phyloP scores from a whole-genome alignment of 2,329 filamentous ascomycete genomes.

The Biscogniauxia marginata region DNA sequence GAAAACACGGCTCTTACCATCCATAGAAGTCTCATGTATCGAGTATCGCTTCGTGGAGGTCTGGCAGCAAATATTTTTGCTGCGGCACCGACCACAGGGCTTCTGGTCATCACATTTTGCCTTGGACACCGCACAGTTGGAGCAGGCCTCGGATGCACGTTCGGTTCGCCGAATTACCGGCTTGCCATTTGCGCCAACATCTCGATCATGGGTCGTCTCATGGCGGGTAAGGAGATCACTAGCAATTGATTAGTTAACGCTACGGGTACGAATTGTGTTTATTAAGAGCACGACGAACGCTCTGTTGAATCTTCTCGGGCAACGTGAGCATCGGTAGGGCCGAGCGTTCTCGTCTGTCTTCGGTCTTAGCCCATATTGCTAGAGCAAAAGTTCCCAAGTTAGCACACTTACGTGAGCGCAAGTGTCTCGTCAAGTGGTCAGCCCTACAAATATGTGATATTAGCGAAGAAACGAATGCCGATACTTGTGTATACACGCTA shows the following conservation, averaged over 20 bases:
- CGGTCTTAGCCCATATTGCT: slow-evolving; percentile 1
- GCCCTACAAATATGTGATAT: slow-evolving; percentile 11
- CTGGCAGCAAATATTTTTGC: slow-evolving; percentile 26
- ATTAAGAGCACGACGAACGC: slow-evolving; percentile 19
- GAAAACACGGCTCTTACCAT: neutral
- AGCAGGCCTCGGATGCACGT: slow-evolving; percentile 28
- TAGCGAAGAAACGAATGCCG: slow-evolving; percentile 22
- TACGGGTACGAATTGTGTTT: neutral
- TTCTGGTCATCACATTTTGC: slow-evolving; percentile 32
- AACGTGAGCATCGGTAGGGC: slow-evolving; percentile 30
- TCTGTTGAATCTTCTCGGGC: slow-evolving; percentile 30
- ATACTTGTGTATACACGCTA: slow-evolving; percentile 29
- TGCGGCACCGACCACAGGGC: slow-evolving; percentile 27
- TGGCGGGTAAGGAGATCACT: slow-evolving; percentile 31
- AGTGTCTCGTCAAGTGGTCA: slow-evolving; percentile 29
- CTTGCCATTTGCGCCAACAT: slow-evolving; percentile 23
- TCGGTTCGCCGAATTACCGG: slow-evolving; percentile 29
- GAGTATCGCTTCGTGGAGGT: slow-evolving; percentile 17
- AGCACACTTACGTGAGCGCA: slow-evolving; percentile 26
- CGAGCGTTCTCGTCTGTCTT: slow-evolving; percentile 27
- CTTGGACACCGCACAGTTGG: slow-evolving; percentile 28
- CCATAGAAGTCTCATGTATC: slow-evolving; percentile 17
- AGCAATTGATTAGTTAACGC: neutral
- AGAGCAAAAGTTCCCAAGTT: neutral
- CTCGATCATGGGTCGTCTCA: slow-evolving; percentile 30